phyloP scores from a whole-genome alignment of 2,329 filamentous ascomycete species.

The Incumbomyces lentus region DNA sequence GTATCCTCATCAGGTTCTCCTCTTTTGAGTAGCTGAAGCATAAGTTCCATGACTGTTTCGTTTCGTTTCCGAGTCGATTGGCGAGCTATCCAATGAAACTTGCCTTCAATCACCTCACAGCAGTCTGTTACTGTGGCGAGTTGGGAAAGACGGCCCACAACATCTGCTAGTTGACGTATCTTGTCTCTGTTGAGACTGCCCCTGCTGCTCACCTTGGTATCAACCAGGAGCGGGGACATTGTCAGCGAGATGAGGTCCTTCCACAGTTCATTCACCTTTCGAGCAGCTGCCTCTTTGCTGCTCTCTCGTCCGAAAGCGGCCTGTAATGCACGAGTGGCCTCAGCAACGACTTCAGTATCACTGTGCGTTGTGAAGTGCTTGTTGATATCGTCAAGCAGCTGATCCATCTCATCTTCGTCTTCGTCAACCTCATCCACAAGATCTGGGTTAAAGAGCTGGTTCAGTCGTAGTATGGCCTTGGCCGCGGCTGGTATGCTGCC shows the following conservation, averaged over 20 bases:
- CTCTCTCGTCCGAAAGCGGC: slow-evolving; percentile 82
- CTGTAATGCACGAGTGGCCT: slow-evolving; percentile 71
- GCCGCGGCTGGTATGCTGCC: slow-evolving; percentile 81
- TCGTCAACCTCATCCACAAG: slow-evolving; percentile 83
- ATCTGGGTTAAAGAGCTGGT: slow-evolving; percentile 76
- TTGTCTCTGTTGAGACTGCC: slow-evolving; percentile 56
- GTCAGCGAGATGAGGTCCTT: slow-evolving; percentile 63
- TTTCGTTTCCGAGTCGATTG: slow-evolving; percentile 29
- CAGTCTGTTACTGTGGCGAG: slow-evolving; percentile 71
- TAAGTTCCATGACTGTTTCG: slow-evolving; percentile 50
- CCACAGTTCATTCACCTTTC: slow-evolving; percentile 73
- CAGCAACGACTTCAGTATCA: slow-evolving; percentile 71
- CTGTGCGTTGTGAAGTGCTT: slow-evolving; percentile 91
- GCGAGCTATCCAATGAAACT: slow-evolving; percentile 24
- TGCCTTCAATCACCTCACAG: slow-evolving; percentile 59
- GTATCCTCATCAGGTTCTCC: slow-evolving; percentile 54
- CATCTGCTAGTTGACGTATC: slow-evolving; percentile 61
- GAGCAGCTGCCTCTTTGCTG: slow-evolving; percentile 72
- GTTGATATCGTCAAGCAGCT: slow-evolving; percentile 79
- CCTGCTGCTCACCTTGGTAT: slow-evolving; percentile 60
- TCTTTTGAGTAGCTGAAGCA: slow-evolving; percentile 63
- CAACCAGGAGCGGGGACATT: slow-evolving; percentile 60
- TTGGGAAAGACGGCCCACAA: slow-evolving; percentile 69
- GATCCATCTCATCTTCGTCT: slow-evolving; percentile 68
- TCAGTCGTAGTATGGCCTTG: slow-evolving; percentile 71